Evolutionary conservation across 352 stramenopile genomes (phyloP).

Genomic region (Pythium sp.): DNA sequence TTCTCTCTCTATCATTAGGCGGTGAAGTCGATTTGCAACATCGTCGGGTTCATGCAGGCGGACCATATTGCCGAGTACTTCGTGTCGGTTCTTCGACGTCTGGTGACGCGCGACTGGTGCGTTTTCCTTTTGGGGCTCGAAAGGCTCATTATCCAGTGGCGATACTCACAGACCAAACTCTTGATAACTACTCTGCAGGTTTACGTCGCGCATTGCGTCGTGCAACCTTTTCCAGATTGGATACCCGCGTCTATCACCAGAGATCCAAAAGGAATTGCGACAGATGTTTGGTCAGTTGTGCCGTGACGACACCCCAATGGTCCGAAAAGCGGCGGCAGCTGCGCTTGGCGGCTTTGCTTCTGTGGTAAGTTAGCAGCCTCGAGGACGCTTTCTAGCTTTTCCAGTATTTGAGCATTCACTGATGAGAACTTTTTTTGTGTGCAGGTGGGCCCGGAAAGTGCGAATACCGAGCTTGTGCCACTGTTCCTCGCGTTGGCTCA

Average conservation of each 20-base stretch:
- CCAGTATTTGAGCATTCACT: background rate
- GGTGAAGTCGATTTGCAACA: constrained; percentile 84
- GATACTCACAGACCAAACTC: background rate
- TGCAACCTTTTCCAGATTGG: constrained; percentile 81
- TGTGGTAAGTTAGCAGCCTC: constrained; percentile 27
- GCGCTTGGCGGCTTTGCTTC: constrained; percentile 88
- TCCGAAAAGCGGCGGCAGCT: constrained; percentile 89
- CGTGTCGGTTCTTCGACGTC: constrained; percentile 89
- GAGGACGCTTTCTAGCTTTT: background rate
- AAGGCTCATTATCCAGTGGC: background rate
- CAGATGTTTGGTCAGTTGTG: constrained; percentile 93
- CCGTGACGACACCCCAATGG: constrained; percentile 97
- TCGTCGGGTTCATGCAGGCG: constrained; percentile 85
- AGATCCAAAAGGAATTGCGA: constrained; percentile 82
- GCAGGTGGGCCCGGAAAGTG: constrained; percentile 62
- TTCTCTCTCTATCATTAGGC: constrained; percentile 35
- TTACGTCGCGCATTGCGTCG: constrained; percentile 83
- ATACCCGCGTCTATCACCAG: constrained; percentile 48
- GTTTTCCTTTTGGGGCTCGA: constrained; percentile 36
- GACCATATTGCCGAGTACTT: constrained; percentile 90
- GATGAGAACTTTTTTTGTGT: background rate
- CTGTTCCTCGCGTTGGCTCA: constrained; percentile 81
- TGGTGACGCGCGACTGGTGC: constrained; percentile 97
- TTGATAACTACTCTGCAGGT: constrained; percentile 28
- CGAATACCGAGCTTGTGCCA: constrained; percentile 74